These are phyloP conservation scores for Entomophthora muscae DNA, from an alignment of 371 early-diverging fungal species.

Conservation along the genomic window DNA sequence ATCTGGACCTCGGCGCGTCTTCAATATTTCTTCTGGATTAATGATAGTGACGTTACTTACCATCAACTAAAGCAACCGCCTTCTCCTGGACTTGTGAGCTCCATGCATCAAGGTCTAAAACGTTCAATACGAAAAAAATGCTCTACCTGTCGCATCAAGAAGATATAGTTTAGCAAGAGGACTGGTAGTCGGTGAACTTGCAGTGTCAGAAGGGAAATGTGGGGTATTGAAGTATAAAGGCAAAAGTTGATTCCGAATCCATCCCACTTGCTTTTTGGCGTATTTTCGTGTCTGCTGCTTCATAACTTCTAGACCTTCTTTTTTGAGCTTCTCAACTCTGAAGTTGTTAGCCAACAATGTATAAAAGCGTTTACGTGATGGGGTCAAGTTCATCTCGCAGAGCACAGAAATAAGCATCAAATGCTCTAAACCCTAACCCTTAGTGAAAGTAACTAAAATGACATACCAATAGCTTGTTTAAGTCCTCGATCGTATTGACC, in stretches of 20 bases:
- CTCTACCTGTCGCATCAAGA: conserved; percentile 57
- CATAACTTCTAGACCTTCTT: conserved; percentile 54
- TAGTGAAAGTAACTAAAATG: neutral
- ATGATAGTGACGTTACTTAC: conserved; percentile 11
- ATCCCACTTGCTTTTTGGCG: conserved; percentile 69
- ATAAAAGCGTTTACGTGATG: neutral
- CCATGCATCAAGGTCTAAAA: conserved; percentile 30
- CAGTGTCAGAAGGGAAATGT: conserved; percentile 16
- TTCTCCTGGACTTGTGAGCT: conserved; percentile 28
- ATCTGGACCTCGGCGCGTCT: conserved; percentile 14
- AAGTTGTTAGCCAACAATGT: conserved; percentile 8
- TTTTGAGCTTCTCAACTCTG: conserved; percentile 24
- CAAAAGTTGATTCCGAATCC: conserved; percentile 76
- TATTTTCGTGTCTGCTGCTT: conserved; percentile 72
- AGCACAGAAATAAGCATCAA: conserved; percentile 39
- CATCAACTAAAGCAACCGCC: conserved; percentile 28
- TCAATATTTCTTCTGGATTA: conserved; percentile 16
- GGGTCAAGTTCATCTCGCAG: neutral
- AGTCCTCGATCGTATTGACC: conserved; percentile 59
- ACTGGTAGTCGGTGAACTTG: conserved; percentile 10
- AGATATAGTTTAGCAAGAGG: conserved; percentile 32
- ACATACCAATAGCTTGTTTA: conserved; percentile 60
- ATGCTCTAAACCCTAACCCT: conserved; percentile 58
- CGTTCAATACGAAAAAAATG: neutral
- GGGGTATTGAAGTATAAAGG: conserved; percentile 20